Conservation (phyloP, 768 basidiomycete genomes). For the Paxillus involutus region DNA sequence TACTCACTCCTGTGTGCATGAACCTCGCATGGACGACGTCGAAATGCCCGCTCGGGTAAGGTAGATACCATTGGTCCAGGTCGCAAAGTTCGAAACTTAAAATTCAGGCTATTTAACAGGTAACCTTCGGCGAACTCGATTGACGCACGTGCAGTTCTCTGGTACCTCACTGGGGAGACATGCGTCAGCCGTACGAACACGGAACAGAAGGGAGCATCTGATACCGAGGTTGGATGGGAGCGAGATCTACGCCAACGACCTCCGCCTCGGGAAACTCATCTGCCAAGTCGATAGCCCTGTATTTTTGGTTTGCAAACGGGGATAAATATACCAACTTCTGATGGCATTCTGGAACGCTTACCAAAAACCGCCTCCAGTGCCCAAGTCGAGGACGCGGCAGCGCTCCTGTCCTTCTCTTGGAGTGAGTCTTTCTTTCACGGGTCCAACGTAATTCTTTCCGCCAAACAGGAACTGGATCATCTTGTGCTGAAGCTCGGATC, state of each 20-base stretch:
- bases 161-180: slow-evolving; percentile 52
- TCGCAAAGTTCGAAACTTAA: slow-evolving; percentile 71
- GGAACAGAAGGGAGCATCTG: slow-evolving; percentile 7
- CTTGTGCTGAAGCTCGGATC: slow-evolving; percentile 61
- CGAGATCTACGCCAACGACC: slow-evolving; percentile 69
- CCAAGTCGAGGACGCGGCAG: slow-evolving; percentile 59
- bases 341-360: slow-evolving; percentile 25
- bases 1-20: slow-evolving; percentile 63
- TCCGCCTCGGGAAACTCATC: slow-evolving; percentile 68
- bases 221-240: slow-evolving; percentile 71
- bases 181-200: slow-evolving; percentile 12
- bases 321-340: slow-evolving; percentile 1
- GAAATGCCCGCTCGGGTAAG: slow-evolving; percentile 62
- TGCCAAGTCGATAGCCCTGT: slow-evolving; percentile 72
- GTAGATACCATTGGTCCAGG: slow-evolving; percentile 57
- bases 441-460: slow-evolving; percentile 66
- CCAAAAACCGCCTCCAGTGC: slow-evolving; percentile 68
- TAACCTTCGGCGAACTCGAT: background rate
- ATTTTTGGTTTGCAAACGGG: background rate
- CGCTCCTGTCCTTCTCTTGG: slow-evolving; percentile 30
- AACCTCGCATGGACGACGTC: slow-evolving; percentile 71
- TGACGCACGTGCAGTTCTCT: slow-evolving; percentile 69
- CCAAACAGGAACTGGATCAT: slow-evolving; percentile 66
- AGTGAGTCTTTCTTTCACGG: slow-evolving; percentile 55
- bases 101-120: slow-evolving; percentile 3